Evolutionary conservation across 2,329 filamentous ascomycete species (phyloP).

Genomic region (Fusarium odoratissimum): DNA sequence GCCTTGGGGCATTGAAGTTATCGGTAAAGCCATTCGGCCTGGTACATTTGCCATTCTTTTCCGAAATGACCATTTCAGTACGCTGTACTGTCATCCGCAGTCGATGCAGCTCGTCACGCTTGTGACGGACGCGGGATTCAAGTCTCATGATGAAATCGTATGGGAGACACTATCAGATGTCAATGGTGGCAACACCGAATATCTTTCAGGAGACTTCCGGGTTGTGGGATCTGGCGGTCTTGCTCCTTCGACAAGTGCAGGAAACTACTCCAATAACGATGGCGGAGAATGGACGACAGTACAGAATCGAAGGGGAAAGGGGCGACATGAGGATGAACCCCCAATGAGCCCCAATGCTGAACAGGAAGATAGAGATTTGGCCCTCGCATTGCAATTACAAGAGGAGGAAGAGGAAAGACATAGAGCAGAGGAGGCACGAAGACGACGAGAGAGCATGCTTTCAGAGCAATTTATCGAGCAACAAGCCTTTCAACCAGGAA

Average conservation of each 20-base stretch:
- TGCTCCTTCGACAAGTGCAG: conserved; percentile 30
- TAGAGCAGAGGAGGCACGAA: conserved; percentile 71
- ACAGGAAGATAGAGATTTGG: conserved; percentile 88
- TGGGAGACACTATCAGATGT: conserved; percentile 96
- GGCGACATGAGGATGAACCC: conserved; percentile 40
- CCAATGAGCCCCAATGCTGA: conserved; percentile 60
- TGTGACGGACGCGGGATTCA: conserved; percentile 93
- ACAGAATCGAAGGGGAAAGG: conserved; percentile 50
- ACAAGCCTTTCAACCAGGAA: conserved; percentile 58
- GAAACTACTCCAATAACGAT: conserved; percentile 31
- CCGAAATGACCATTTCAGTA: conserved; percentile 97
- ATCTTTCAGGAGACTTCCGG: conserved; percentile 91
- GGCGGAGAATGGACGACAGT: conserved; percentile 67
- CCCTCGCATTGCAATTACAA: conserved; percentile 90
- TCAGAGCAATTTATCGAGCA: conserved; percentile 78
- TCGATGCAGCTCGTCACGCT: conserved; percentile 81
- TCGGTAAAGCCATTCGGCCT: conserved; percentile 76
- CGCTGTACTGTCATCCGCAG: conserved; percentile 87
- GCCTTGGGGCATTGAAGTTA: conserved; percentile 79
- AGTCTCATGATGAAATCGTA: conserved; percentile 87
- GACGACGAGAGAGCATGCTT: conserved; percentile 73
- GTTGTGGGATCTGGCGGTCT: conserved; percentile 71
- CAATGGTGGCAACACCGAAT: conserved; percentile 83
- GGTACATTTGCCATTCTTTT: conserved; percentile 92
- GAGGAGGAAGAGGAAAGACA: conserved; percentile 91